Evolutionary conservation across 768 basidiomycete genomes (phyloP).

Genomic region (Lenzites betulinus): DNA sequence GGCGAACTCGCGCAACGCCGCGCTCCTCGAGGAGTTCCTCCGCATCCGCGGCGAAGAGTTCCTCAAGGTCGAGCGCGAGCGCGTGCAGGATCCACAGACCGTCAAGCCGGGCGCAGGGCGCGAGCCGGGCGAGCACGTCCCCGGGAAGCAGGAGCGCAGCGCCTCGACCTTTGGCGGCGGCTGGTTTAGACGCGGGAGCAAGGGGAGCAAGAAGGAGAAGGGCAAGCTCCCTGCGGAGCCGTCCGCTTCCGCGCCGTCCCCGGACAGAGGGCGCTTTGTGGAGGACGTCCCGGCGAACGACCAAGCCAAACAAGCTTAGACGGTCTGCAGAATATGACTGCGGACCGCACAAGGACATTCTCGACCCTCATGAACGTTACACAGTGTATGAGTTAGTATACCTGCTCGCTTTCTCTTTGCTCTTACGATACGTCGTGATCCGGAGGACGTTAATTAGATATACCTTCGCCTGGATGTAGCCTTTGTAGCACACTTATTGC

Average conservation of each 20-base stretch:
- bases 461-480: not conserved
- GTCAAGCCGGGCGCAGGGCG: slow-evolving; percentile 59
- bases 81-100: slow-evolving; percentile 43
- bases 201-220: slow-evolving; percentile 19
- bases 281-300: slow-evolving; percentile 36
- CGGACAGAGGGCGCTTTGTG: slow-evolving; percentile 40
- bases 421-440: not conserved
- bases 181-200: slow-evolving; percentile 23
- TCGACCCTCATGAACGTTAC: not conserved
- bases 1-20: slow-evolving; percentile 88
- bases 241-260: not conserved
- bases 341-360: not conserved
- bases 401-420: not conserved
- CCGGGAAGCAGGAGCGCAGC: slow-evolving; percentile 23
- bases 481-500: not conserved
- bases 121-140: slow-evolving; percentile 38
- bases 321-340: not conserved
- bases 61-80: slow-evolving; percentile 49
- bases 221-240: not conserved
- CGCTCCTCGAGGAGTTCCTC: slow-evolving; percentile 82
- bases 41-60: slow-evolving; percentile 76
- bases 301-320: not conserved
- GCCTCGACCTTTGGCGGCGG: slow-evolving; percentile 16
- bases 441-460: not conserved
- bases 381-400: not conserved